Evolutionary conservation across 2,329 filamentous ascomycete genomes (phyloP).

Genomic region (Pseudocercospora eumusae): DNA sequence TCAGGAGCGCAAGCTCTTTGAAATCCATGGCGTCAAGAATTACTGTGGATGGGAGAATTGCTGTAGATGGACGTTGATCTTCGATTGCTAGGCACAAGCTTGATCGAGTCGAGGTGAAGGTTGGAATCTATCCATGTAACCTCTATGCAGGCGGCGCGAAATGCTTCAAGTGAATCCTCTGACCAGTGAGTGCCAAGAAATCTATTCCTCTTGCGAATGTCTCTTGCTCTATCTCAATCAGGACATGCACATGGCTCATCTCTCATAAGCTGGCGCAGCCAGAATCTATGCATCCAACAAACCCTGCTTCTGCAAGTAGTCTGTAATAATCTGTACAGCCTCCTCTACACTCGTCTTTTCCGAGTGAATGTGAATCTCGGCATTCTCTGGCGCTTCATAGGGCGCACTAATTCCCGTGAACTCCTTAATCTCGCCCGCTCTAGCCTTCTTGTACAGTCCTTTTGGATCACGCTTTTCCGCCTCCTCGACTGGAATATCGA

Average conservation of each 20-base stretch:
- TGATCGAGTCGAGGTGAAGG: too few relatives aligned
- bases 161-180: neutral
- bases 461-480: slow-evolving; percentile 96
- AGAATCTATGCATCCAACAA: slow-evolving; percentile 22
- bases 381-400: slow-evolving; percentile 82
- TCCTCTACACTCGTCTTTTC: slow-evolving; percentile 83
- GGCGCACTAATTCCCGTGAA: slow-evolving; percentile 95
- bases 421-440: slow-evolving; percentile 90
- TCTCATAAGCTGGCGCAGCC: neutral
- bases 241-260: neutral
- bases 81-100: too few relatives aligned
- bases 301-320: slow-evolving; percentile 72
- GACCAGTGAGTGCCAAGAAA: neutral
- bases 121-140: too few relatives aligned
- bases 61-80: too few relatives aligned
- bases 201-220: neutral
- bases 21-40: neutral
- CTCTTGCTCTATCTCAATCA: neutral
- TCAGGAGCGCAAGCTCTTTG: neutral
- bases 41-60: too few relatives aligned
- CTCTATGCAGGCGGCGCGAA: neutral
- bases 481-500: slow-evolving; percentile 87
- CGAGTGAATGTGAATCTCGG: slow-evolving; percentile 86
- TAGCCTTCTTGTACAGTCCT: slow-evolving; percentile 95
- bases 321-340: slow-evolving; percentile 79